phyloP scores from a whole-genome alignment of 1,139 yeast species.

The Debaryomycetaceae sp. region DNA sequence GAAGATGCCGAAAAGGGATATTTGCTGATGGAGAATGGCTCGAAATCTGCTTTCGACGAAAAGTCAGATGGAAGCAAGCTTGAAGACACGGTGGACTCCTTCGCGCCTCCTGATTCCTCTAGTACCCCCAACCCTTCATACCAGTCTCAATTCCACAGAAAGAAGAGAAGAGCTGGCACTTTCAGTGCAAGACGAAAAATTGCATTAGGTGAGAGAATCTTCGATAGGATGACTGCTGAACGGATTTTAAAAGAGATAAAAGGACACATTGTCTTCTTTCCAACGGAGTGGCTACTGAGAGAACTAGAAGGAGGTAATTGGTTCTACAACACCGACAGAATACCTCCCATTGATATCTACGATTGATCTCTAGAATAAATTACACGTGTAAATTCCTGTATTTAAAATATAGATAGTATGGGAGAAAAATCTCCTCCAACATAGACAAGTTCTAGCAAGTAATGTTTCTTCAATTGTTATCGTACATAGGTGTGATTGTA shows the following conservation, averaged over 20 bases:
- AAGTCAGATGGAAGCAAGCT: neutral
- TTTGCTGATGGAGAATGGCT: neutral
- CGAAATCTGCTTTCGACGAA: conserved; percentile 1
- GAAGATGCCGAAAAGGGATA: conserved; percentile 7
- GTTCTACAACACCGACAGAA: conserved; percentile 90
- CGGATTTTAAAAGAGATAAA: conserved; percentile 68
- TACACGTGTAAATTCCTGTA: neutral
- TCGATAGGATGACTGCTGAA: conserved; percentile 76
- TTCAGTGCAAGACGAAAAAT: conserved; percentile 39
- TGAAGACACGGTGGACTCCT: neutral
- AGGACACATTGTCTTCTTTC: conserved; percentile 88
- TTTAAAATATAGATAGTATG: neutral
- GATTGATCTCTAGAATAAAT: conserved; percentile 40
- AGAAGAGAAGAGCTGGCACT: conserved; percentile 31
- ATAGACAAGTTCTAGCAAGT: neutral
- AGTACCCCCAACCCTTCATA: neutral
- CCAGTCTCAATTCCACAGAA: neutral
- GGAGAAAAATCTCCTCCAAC: neutral
- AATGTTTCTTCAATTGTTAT: conserved; percentile 44
- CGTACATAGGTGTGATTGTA: conserved; percentile 66
- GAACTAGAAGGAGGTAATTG: conserved; percentile 91
- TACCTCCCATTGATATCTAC: conserved; percentile 94
- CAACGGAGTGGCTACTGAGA: conserved; percentile 82
- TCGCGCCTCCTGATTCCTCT: neutral
- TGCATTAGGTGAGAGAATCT: conserved; percentile 53